These are phyloP conservation scores for Sphenostylis stenocarpa DNA, from an alignment of 306 rosid genomes.

Conservation along the genomic window DNA sequence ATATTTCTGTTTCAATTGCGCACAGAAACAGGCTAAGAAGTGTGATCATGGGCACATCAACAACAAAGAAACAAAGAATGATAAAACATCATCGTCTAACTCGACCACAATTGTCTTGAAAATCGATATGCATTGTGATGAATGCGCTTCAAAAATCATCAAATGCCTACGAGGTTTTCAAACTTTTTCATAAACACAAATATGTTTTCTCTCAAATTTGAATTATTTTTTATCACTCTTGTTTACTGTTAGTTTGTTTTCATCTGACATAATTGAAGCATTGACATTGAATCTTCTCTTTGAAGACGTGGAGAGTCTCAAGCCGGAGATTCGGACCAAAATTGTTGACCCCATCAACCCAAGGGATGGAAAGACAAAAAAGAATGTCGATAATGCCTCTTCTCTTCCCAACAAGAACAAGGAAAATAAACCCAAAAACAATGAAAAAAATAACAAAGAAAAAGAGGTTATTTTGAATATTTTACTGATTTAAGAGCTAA, in stretches of 20 bases:
- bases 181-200: background rate
- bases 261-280: background rate
- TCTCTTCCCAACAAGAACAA: constrained; percentile 52
- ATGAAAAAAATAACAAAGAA: constrained; percentile 32
- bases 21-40: constrained; percentile 26
- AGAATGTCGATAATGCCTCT: constrained; percentile 62
- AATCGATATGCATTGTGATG: constrained; percentile 70
- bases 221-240: background rate
- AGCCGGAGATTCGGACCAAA: constrained; percentile 44
- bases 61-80: constrained; percentile 27
- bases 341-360: constrained; percentile 54
- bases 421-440: constrained; percentile 37
- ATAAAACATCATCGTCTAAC: background rate
- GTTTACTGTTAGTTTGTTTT: background rate
- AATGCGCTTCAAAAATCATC: constrained; percentile 62
- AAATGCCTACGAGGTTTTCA: constrained; percentile 42
- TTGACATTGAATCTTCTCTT: constrained; percentile 36
- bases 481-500: too few relatives aligned
- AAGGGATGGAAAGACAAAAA: constrained; percentile 50
- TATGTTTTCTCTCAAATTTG: background rate
- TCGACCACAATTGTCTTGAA: constrained; percentile 48
- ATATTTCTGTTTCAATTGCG: background rate
- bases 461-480: constrained; percentile 33
- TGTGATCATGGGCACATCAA: constrained; percentile 38
- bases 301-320: constrained; percentile 55